Evolutionary conservation across 2,329 filamentous ascomycete genomes (phyloP), one percentile per base, ranked within the genome.

Genomic region (Talaromyces sp.): DNA sequence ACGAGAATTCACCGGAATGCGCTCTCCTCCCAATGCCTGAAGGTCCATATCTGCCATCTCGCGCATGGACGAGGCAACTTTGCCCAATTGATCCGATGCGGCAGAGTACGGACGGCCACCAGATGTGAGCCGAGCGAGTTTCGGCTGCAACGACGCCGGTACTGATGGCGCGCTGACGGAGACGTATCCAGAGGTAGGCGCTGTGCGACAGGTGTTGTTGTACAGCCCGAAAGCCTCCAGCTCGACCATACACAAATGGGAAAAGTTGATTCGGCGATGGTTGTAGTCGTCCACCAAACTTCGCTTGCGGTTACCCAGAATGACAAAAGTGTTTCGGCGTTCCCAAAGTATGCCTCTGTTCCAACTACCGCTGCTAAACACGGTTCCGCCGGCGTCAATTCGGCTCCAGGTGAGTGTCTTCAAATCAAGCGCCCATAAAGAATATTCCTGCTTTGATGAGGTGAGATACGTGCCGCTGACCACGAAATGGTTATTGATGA

Each of bases 221-320:
- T 97, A 97, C 50, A 99, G 87, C 1, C 94, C 94, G 78, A 97
- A 99, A 0, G 94, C 92, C 72, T 99, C 94, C 11, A 99, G 81
- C 74, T 99, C 94, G 9, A 99, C 93, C 82, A 97, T 89, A 74
- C 94, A 97, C 29, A 97, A 87, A 70, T 99, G 95, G 10, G 90
- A 90, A 72, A 97, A 99, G 75, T 99, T 99, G 75, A 99, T 95
- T 27, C 94, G 88, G 11, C 94, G 89, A 70, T 97, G 94, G 72
- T 97, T 97, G 75, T 99, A 99, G 74, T 99, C 94, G 67, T 99
- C 93, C 0, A 97, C 93, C 32, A 99, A 81, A 66, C 90, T 97
- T 63, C 94, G 83, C 75, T 96, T 96, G 41, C 94, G 86, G 73
- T 97, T 95, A 53, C 94, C 94, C 41, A 99, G 81, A 64, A 99